Base-by-base conservation (phyloP, 495 filamentous ascomycete species). In the Terfezia claveryi region DNA sequence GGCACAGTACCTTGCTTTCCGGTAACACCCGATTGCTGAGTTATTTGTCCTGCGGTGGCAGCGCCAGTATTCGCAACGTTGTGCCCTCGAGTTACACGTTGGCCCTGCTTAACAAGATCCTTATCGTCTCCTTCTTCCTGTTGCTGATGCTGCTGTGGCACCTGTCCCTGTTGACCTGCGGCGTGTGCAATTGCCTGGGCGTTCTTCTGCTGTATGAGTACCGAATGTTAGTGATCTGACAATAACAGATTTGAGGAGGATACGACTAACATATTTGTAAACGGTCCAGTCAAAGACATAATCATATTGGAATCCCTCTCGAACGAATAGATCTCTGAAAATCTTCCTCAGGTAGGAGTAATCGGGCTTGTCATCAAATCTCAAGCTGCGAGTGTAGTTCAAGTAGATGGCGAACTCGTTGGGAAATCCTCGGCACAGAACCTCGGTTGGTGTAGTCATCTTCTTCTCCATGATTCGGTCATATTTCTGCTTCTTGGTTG, bases 401-500 rank as follows among this genome's bases (percentile, higher is more conserved):
- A 99, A 75, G 70, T 99, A 99, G 70, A 95, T 96, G 71, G 92
- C 89, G 68, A 99, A 99, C 73, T 96, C 92, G 67, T 99, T 96
- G 61, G 92, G 92, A 73, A 99, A 96, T 54, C 88, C 91, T 68
- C 91, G 87, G 80, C 92, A 99, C 32, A 99, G 85, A 44, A 96
- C 91, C 66, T 99, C 92, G 62, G 92, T 99, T 16, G 92, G 91
- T 7, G 92, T 99, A 10, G 91, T 99, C 92, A 99, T 96, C 83
- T 99, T 99, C 81, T 99, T 99, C 76, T 99, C 92, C 92, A 96
- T 99, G 72, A 99, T 99, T 53, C 92, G 81, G 71, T 99, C 92
- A 66, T 99, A 96, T 72, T 96, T 99, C 75, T 99, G 91, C 81
- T 99, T 96, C 80, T 99, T 96, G 54, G 92, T 99, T 61, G 92